Conservation (phyloP, 352 stramenopile genomes). For the Globisporangium paroecandrum region DNA sequence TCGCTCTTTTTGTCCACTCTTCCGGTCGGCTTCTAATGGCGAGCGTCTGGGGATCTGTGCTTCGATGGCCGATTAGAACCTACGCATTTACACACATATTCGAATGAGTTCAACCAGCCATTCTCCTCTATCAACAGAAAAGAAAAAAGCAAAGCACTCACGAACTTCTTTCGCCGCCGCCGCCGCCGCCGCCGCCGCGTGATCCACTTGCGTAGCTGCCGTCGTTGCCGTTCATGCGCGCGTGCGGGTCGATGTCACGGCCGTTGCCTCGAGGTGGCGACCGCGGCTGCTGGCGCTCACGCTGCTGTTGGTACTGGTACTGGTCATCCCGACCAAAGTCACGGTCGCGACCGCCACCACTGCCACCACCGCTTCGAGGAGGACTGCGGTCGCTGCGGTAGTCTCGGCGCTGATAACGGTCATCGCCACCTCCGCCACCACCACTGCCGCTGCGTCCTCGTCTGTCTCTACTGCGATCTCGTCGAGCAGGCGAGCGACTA, state of each 20-base stretch:
- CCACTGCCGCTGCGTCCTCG: not conserved
- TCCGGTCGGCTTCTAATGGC: not conserved
- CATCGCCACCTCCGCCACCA: not conserved
- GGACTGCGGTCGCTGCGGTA: slow-evolving; percentile 13
- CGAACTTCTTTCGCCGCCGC: not conserved
- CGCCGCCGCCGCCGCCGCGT: not conserved
- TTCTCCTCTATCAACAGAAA: not conserved
- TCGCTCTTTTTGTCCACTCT: not conserved
- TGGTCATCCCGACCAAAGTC: not conserved
- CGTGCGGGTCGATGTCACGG: not conserved
- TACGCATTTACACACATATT: not conserved
- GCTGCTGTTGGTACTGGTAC: not conserved
- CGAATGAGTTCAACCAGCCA: not conserved
- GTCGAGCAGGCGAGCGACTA: slow-evolving; percentile 14
- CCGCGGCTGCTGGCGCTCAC: not conserved
- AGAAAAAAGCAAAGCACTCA: not conserved
- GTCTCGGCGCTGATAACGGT: slow-evolving; percentile 10
- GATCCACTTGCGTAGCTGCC: slow-evolving; percentile 4
- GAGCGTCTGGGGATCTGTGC: not conserved
- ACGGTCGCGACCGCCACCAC: not conserved
- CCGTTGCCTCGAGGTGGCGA: slow-evolving; percentile 6
- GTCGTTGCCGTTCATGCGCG: slow-evolving; percentile 10
- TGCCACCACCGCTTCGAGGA: not conserved
- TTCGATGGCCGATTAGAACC: not conserved
- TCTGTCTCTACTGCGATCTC: slow-evolving; percentile 12